phyloP scores from a whole-genome alignment of 2,329 filamentous ascomycete genomes.

The Lachnellula arida region DNA sequence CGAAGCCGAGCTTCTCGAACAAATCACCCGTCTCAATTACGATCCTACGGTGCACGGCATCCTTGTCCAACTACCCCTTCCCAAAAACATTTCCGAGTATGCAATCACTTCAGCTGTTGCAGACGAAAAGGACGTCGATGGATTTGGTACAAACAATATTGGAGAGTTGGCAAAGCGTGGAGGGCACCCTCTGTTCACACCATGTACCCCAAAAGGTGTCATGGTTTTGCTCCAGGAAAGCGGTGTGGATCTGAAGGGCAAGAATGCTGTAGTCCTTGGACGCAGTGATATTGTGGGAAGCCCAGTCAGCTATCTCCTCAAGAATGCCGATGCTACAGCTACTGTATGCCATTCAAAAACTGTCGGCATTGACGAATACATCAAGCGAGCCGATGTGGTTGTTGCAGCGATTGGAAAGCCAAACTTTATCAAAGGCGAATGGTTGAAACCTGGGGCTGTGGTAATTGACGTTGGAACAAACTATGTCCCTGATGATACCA shows the following conservation, averaged over 20 bases:
- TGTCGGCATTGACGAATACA: conserved; percentile 61
- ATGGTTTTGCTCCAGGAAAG: conserved; percentile 87
- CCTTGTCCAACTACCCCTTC: conserved; percentile 87
- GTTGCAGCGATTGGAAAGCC: conserved; percentile 88
- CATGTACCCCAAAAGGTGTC: conserved; percentile 95
- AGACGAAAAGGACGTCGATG: conserved; percentile 96
- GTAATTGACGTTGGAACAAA: conserved; percentile 98
- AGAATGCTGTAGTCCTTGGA: conserved; percentile 90
- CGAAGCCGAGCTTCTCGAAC: conserved; percentile 80
- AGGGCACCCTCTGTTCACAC: conserved; percentile 81
- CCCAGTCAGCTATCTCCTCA: conserved; percentile 91
- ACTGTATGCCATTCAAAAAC: conserved; percentile 95
- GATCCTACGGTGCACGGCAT: conserved; percentile 84
- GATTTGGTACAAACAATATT: conserved; percentile 91
- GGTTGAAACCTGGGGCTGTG: conserved; percentile 90
- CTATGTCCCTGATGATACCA: conserved; percentile 82
- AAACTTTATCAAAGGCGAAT: conserved; percentile 87
- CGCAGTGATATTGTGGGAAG: conserved; percentile 97
- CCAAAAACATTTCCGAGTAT: conserved; percentile 86
- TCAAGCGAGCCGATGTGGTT: conserved; percentile 84
- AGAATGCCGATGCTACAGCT: conserved; percentile 93
- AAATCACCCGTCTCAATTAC: conserved; percentile 79
- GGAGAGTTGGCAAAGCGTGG: conserved; percentile 95
- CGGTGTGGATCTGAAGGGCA: conserved; percentile 78
- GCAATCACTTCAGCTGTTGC: conserved; percentile 83